These are phyloP conservation scores for Aurifilum marmelostoma DNA, from an alignment of 2,329 filamentous ascomycete species.

Conservation along the genomic window DNA sequence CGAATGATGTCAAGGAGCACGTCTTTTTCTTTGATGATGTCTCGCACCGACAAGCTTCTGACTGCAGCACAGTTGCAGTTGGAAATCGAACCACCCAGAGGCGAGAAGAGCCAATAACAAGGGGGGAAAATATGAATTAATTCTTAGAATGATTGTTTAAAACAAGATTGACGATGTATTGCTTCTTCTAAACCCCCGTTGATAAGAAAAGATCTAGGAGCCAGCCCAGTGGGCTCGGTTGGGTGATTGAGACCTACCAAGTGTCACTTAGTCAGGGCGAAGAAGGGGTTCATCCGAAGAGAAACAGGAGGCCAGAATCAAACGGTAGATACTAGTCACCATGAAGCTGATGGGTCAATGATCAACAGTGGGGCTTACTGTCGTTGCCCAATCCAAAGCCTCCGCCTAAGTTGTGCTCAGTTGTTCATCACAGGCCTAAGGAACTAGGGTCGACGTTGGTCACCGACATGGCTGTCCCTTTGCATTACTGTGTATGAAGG, in stretches of 20 bases:
- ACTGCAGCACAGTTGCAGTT: too few relatives aligned
- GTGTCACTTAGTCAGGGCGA: neutral
- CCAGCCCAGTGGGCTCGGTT: neutral
- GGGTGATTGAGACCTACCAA: neutral
- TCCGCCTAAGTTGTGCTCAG: neutral
- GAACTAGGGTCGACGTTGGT: neutral
- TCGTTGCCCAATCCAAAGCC: neutral
- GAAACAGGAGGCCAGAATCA: neutral
- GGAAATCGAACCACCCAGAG: too few relatives aligned
- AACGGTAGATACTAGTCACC: neutral
- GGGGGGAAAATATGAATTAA: neutral
- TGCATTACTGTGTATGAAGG: neutral
- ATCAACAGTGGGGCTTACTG: neutral
- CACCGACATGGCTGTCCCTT: neutral
- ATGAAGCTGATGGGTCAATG: neutral
- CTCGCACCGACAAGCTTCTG: neutral
- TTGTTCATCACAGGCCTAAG: neutral
- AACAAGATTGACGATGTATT: neutral
- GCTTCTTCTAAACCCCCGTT: neutral
- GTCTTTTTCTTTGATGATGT: neutral
- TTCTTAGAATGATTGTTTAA: neutral
- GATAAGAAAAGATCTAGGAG: neutral
- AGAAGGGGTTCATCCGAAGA: conserved; percentile 5
- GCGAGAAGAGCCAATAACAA: too few relatives aligned
- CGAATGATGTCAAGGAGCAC: neutral